Evolutionary conservation across 2,329 filamentous ascomycete species (phyloP), one percentile per base, ranked within the genome.

Genomic region (Pseudogymnoascus verrucosus): DNA sequence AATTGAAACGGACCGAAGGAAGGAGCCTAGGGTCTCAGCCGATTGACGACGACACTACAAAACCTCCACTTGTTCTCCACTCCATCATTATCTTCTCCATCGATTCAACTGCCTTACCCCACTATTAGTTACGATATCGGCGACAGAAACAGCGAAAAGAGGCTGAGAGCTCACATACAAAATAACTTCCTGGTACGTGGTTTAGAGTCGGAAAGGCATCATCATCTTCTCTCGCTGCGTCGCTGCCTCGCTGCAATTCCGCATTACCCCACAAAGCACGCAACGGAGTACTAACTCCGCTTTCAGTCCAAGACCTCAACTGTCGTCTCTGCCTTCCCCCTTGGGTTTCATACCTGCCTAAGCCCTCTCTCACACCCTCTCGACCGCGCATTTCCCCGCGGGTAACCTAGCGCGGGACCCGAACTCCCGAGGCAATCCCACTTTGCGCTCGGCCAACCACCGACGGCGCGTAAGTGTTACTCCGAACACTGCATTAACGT

Each of bases 71-170:
- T 57, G 47, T 57, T 57, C 47, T 19, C 47, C 47, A 57, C 47
- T 57, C 21, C 47, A 4, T n/a, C 23, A 34, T 8, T 10, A 57
- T 57, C 47, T 31, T 19, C 44, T 54, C 44, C 44, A 54, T 54
- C 26, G 8, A 12, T n/a, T 11, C 14, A 57, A 57, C 47, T 57
- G 2, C 47, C n/a, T 57, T 57, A 57, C 47, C 47, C 47, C 47
- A 57, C 47, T 57, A 57, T 57, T 54, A 31, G 47, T 57, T 57
- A 57, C 47, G 47, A 57, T 57, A 57, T 57, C 47, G 47, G 47
- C 47, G 47, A 2, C 8, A 31, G 47, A 57, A 57, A 57, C 6
- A 57, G 26, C 47, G 47, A 19, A 44, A 57, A 34, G 47, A 54
- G 47, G 47, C 47, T 57, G 26, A 57, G 47, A 57, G 14, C 14